Base-by-base conservation (phyloP, 2,329 filamentous ascomycete species). In the Epichloe gansuensis region DNA sequence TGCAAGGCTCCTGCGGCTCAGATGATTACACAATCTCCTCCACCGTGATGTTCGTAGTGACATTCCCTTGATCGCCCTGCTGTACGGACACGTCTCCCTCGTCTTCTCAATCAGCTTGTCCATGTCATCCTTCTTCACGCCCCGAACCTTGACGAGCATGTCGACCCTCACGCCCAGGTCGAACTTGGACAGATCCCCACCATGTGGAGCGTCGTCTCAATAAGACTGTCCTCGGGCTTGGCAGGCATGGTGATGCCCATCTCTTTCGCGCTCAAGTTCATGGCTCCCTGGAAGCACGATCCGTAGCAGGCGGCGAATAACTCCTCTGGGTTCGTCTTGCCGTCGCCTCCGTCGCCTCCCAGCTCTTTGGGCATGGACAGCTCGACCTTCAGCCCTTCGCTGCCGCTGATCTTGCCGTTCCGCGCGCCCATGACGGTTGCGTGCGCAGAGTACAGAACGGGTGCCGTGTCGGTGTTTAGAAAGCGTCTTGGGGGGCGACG, bases 281-380 rank as follows among this genome's bases (percentile, higher is more conserved):
- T 74, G 6, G 72, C 71, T 34, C 65, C 67, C 57, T 74, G 72
- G 59, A 73, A 74, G 56, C 72, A 75, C 8, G 72, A 70, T 28
- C 71, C 72, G 54, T 73, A 74, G 23, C 71, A 72, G 0, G 72
- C 72, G 1, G 72, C 71, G 54, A 74, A 74, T 2, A 75, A 67
- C 56, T 75, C 72, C 60, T 75, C 72, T 1, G 69, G 70, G 55
- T 72, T 75, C 6, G 72, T 73, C 59, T 72, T 74, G 53, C 69
- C 64, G 37, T 51, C 54, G 50, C 63, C 69, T 13, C 69, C 70
- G 0, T 59, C 46, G 8, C 70, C 71, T 42, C 70, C 69, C 12
- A 74, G 65, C 1, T 64, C 65, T 57, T 72, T 72, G 52, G 70
- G 65, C 71, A 72, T 72, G 17, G 67, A 67, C 1, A 72, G 65